phyloP scores from a whole-genome alignment of 192 early-diverging fungal species.

The Podila clonocystis region DNA sequence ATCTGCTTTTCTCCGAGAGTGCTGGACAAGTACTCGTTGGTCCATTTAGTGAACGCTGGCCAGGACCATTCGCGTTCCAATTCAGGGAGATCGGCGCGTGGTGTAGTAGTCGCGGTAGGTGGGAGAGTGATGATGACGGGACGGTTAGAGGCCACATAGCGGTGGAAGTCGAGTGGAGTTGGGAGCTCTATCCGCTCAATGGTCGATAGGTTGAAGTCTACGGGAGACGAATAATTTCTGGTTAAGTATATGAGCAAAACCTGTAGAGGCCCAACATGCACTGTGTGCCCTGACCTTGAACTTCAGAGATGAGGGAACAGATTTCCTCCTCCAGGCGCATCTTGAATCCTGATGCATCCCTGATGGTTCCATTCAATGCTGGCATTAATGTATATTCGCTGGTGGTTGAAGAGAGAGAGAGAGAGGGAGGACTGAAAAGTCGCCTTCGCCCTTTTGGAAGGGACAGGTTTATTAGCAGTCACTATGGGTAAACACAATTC shows the following conservation, averaged over 20 bases:
- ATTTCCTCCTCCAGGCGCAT: slow-evolving; percentile 49
- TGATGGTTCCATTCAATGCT: slow-evolving; percentile 1
- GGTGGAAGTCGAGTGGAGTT: slow-evolving; percentile 53
- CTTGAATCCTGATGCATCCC: slow-evolving; percentile 22
- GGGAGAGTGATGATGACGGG: slow-evolving; percentile 55
- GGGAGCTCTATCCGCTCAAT: slow-evolving; percentile 50
- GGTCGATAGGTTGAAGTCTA: slow-evolving; percentile 42
- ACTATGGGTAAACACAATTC: no score
- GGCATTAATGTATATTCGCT: background rate
- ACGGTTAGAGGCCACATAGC: slow-evolving; percentile 53
- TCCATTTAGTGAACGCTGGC: slow-evolving; percentile 59
- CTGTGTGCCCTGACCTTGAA: slow-evolving; percentile 22
- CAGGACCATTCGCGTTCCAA: slow-evolving; percentile 43
- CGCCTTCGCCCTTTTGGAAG: no score
- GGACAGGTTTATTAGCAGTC: no score
- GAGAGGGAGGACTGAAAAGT: no score
- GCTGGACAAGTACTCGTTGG: slow-evolving; percentile 53
- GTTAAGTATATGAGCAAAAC: background rate
- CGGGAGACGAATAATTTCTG: background rate
- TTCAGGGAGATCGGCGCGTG: slow-evolving; percentile 5
- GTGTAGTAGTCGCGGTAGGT: slow-evolving; percentile 13
- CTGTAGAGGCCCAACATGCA: background rate
- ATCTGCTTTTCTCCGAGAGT: slow-evolving; percentile 42
- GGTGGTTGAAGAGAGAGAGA: background rate
- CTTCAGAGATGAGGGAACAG: slow-evolving; percentile 33